phyloP scores from a whole-genome alignment of 1,284 basidiomycete species.

The Irpex sp. region DNA sequence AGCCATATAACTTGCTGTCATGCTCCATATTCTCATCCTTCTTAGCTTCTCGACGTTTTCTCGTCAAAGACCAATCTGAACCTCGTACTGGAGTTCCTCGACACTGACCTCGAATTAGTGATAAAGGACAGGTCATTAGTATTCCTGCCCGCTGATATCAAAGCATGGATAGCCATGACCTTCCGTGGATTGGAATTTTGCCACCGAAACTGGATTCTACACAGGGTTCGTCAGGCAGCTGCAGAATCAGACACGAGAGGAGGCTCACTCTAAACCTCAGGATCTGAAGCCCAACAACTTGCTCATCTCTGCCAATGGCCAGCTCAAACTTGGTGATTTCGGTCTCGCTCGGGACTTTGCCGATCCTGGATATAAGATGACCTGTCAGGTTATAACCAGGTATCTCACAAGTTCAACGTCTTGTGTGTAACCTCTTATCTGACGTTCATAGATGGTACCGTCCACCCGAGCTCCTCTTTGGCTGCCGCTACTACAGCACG shows the following conservation, averaged over 20 bases:
- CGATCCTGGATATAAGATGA: conserved; percentile 94
- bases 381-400: conserved; percentile 96
- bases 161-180: conserved; percentile 99
- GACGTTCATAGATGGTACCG: conserved; percentile 83
- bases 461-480: conserved; percentile 90
- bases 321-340: conserved; percentile 98
- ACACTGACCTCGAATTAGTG: conserved; percentile 96
- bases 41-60: conserved; percentile 93
- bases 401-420: conserved; percentile 28
- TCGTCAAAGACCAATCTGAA: conserved; percentile 96
- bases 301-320: conserved; percentile 87
- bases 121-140: conserved; percentile 92
- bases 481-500: conserved; percentile 83
- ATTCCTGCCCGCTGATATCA: conserved; percentile 95
- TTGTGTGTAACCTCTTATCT: neutral
- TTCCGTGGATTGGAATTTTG: conserved; percentile 96
- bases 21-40: neutral
- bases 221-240: conserved; percentile 62
- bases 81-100: conserved; percentile 95
- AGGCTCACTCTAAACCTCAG: conserved; percentile 36
- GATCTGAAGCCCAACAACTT: conserved; percentile 99
- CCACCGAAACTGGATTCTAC: conserved; percentile 90
- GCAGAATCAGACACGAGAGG: neutral
- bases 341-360: conserved; percentile 96
- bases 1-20: conserved; percentile 12